Percentiles rank a stretch among this genome's conserved stretches.
Conservation (phyloP, 2,329 filamentous ascomycete genomes). For the Pseudogymnoascus sp. region DNA sequence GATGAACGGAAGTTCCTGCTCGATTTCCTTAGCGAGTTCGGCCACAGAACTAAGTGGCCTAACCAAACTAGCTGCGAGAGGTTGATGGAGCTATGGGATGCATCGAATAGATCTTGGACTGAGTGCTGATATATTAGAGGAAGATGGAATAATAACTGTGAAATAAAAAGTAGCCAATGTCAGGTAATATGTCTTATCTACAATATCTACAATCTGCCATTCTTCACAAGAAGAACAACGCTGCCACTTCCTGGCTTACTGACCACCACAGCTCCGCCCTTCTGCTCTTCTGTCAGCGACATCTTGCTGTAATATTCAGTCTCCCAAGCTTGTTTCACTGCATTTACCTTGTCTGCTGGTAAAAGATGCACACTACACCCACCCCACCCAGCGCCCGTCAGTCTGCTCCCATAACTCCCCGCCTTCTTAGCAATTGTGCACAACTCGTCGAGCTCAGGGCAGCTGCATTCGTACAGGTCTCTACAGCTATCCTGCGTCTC, state of each 20-base stretch:
- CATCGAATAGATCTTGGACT: neutral
- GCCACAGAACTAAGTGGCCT: neutral
- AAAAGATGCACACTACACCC: constrained; percentile 93
- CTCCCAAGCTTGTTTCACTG: constrained; percentile 68
- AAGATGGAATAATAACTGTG: no score
- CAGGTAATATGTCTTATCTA: neutral
- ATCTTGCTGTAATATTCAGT: constrained; percentile 70
- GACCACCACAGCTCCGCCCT: constrained; percentile 73
- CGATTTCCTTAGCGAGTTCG: neutral
- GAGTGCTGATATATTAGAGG: neutral
- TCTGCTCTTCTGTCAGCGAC: constrained; percentile 58
- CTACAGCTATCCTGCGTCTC: constrained; percentile 81
- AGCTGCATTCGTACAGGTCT: constrained; percentile 84
- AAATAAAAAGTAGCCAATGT: no score
- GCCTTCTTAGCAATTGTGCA: constrained; percentile 70
- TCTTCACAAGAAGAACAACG: constrained; percentile 39
- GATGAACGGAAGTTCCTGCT: neutral
- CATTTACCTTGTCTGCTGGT: constrained; percentile 70
- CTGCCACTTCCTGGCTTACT: constrained; percentile 77
- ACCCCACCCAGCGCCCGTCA: constrained; percentile 95
- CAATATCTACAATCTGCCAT: neutral
- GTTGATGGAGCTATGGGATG: neutral
- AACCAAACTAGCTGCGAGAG: neutral
- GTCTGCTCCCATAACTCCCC: constrained; percentile 73
- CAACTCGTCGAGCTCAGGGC: constrained; percentile 79